A percentile compares a stretch with the other conserved stretches of the same genome.
Conservation (phyloP, 495 filamentous ascomycete species). For the Hyaloscypha hepaticicola region DNA sequence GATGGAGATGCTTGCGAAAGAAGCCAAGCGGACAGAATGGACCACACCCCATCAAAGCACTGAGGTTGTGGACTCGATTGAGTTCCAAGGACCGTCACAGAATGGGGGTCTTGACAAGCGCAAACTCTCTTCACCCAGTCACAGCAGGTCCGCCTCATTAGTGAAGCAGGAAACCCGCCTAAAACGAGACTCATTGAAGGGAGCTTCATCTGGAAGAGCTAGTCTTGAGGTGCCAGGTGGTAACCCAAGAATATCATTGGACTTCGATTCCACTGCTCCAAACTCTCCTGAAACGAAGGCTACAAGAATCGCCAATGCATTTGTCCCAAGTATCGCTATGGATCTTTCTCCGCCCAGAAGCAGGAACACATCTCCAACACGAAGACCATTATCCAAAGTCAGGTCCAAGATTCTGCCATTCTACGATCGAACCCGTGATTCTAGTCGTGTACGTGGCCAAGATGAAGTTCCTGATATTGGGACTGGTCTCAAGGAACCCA, state of each 20-base stretch:
- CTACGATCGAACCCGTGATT: slow-evolving; percentile 40
- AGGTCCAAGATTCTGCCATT: slow-evolving; percentile 45
- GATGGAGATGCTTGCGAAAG: slow-evolving; percentile 59
- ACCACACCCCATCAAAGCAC: background rate
- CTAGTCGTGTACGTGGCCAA: slow-evolving; percentile 29
- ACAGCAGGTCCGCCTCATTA: slow-evolving; percentile 24
- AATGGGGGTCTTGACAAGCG: background rate
- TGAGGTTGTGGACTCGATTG: slow-evolving; percentile 6
- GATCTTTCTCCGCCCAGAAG: slow-evolving; percentile 55
- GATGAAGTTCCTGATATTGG: background rate
- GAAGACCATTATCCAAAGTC: slow-evolving; percentile 39
- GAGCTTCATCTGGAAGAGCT: slow-evolving; percentile 28
- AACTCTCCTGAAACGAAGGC: slow-evolving; percentile 44
- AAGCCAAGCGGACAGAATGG: slow-evolving; percentile 38
- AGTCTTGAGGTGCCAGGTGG: slow-evolving; percentile 32
- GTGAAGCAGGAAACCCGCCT: slow-evolving; percentile 3
- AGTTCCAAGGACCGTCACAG: slow-evolving; percentile 8
- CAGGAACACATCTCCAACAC: slow-evolving; percentile 50
- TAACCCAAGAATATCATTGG: slow-evolving; percentile 41
- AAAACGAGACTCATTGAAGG: slow-evolving; percentile 17
- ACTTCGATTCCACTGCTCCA: slow-evolving; percentile 48
- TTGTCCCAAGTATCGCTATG: slow-evolving; percentile 57
- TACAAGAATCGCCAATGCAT: slow-evolving; percentile 29
- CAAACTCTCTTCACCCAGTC: background rate
- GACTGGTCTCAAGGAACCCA: slow-evolving; percentile 4